Evolutionary conservation across 768 basidiomycete species (phyloP).

Genomic region (Hydnomerulius pinastri): DNA sequence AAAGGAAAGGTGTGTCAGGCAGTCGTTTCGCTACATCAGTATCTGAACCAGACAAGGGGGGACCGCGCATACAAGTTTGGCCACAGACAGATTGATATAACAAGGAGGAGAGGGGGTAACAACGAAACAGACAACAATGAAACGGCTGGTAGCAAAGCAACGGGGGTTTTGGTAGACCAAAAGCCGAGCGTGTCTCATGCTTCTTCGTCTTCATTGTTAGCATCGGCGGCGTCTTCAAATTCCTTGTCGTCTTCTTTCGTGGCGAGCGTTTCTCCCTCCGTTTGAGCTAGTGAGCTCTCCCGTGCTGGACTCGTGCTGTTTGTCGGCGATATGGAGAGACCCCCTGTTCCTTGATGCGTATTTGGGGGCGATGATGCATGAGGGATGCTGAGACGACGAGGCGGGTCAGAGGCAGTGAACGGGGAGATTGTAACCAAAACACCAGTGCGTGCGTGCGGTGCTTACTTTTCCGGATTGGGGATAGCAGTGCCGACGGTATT

Average conservation of each 20-base stretch:
- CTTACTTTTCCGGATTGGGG: constrained; percentile 96
- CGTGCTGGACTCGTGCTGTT: constrained; percentile 66
- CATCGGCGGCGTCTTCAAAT: not conserved
- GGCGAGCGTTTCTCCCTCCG: constrained; percentile 18
- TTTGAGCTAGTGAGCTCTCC: constrained; percentile 49
- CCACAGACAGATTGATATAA: constrained; percentile 26
- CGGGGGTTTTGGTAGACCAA: constrained; percentile 2
- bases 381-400: constrained; percentile 63
- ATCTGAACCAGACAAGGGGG: constrained; percentile 7
- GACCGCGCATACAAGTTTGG: constrained; percentile 17
- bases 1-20: constrained; percentile 6
- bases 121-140: constrained; percentile 14
- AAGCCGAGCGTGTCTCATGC: constrained; percentile 13
- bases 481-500: constrained; percentile 93
- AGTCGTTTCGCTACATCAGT: constrained; percentile 19
- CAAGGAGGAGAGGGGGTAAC: constrained; percentile 22
- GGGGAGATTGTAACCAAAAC: not conserved
- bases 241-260: constrained; percentile 20
- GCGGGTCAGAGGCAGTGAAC: constrained; percentile 1
- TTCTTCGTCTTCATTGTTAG: constrained; percentile 15
- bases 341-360: constrained; percentile 50
- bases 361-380: constrained; percentile 78
- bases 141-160: constrained; percentile 3
- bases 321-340: constrained; percentile 74
- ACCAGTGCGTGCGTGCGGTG: constrained; percentile 9